These are phyloP conservation scores for Russula earlei DNA, from an alignment of 768 basidiomycete genomes.

Conservation along the genomic window DNA sequence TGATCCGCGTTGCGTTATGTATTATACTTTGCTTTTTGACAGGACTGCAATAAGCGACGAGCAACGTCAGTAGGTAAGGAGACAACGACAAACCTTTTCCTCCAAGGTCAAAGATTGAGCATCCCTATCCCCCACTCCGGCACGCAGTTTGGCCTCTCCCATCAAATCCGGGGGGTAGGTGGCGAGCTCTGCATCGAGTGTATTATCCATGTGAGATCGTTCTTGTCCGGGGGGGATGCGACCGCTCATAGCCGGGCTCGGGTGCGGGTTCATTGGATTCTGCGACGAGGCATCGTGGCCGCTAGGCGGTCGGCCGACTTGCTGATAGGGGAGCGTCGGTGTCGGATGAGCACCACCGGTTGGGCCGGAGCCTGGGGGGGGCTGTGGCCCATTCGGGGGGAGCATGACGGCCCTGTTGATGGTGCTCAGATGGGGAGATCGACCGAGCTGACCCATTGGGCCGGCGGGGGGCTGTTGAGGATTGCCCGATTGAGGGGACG, in stretches of 20 bases:
- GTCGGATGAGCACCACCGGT: conserved; percentile 29
- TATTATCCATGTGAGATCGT: conserved; percentile 19
- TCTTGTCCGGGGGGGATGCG: conserved; percentile 35
- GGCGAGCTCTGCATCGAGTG: conserved; percentile 35
- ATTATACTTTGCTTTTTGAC: conserved; percentile 32
- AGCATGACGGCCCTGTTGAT: conserved; percentile 38
- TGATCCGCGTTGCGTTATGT: conserved; percentile 2
- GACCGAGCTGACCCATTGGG: conserved; percentile 43
- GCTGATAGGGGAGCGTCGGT: conserved; percentile 36
- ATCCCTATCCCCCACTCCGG: conserved; percentile 41
- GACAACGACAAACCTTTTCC: conserved; percentile 46
- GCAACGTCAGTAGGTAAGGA: neutral
- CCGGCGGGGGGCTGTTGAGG: conserved; percentile 27
- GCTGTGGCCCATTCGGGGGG: conserved; percentile 37
- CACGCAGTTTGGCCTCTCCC: conserved; percentile 32
- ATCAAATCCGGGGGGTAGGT: conserved; percentile 32
- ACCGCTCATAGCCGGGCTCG: conserved; percentile 47
- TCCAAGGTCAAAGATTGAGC: conserved; percentile 31
- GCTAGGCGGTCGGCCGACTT: conserved; percentile 47
- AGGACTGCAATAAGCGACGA: conserved; percentile 1
- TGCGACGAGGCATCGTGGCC: conserved; percentile 38
- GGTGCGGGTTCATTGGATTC: conserved; percentile 34
- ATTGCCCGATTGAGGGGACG: conserved; percentile 42
- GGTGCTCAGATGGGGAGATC: conserved; percentile 39
- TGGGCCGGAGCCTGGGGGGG: conserved; percentile 31